Evolutionary conservation across 805 yeast genomes (phyloP).

Genomic region (Cyberlindnera maritima): DNA sequence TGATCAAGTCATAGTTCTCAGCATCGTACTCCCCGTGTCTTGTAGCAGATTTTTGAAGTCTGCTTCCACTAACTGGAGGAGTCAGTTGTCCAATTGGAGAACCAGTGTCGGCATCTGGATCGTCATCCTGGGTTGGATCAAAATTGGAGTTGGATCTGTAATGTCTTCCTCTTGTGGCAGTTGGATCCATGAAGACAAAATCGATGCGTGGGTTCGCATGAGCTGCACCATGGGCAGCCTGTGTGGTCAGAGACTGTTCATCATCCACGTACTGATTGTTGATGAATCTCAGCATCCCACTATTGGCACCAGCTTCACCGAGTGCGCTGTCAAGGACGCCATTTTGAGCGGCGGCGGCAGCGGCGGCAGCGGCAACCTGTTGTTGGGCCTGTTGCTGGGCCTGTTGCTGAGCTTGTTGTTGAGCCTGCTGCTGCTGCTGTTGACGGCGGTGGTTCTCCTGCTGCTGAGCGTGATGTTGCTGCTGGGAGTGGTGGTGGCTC

Average conservation of each 20-base stretch:
- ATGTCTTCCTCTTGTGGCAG: constrained; percentile 25
- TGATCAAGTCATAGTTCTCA: constrained; percentile 30
- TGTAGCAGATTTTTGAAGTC: constrained; percentile 23
- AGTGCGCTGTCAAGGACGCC: constrained; percentile 21
- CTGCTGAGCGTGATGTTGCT: constrained; percentile 2
- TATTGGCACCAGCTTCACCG: constrained; percentile 20
- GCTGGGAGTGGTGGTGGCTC: constrained; percentile 6
- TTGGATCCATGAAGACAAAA: constrained; percentile 31
- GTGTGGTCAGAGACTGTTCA: constrained; percentile 21
- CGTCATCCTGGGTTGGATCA: constrained; percentile 19
- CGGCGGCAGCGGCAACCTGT: constrained; percentile 11
- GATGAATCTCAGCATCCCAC: constrained; percentile 29
- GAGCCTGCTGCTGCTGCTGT: constrained; percentile 10
- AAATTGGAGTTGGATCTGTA: constrained; percentile 22
- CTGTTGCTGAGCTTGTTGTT: constrained; percentile 8
- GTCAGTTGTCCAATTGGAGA: constrained; percentile 21
- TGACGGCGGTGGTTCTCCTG: constrained; percentile 10
- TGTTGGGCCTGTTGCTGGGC: constrained; percentile 15
- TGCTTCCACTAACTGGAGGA: constrained; percentile 19
- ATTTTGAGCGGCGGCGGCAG: constrained; percentile 14
- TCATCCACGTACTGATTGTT: constrained; percentile 31
- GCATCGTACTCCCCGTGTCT: constrained; percentile 27
- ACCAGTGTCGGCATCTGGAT: constrained; percentile 15
- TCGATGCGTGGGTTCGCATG: constrained; percentile 26
- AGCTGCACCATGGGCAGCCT: constrained; percentile 8